These are phyloP conservation scores for Epichloe hybrida DNA, from an alignment of 2,329 filamentous ascomycete species.

Conservation along the genomic window DNA sequence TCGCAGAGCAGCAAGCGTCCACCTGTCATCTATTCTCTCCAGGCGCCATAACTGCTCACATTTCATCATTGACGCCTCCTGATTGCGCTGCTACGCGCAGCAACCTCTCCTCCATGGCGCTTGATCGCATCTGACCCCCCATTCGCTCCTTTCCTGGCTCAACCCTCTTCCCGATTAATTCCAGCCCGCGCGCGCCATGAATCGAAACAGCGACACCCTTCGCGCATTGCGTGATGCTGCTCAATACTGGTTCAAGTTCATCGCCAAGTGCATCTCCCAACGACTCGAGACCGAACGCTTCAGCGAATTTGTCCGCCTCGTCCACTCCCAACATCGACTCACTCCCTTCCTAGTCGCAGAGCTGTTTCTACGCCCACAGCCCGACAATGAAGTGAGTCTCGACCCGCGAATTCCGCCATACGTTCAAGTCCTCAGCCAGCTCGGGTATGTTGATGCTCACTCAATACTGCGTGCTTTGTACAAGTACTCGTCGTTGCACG, in stretches of 20 bases:
- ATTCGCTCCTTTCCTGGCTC: not conserved
- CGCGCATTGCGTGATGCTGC: constrained; percentile 16
- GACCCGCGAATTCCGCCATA: constrained; percentile 49
- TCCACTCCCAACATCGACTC: constrained; percentile 38
- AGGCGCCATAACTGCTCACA: not conserved
- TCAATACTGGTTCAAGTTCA: constrained; percentile 36
- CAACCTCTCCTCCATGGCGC: constrained; percentile 1
- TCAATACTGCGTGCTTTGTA: constrained; percentile 42
- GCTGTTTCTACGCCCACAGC: constrained; percentile 42
- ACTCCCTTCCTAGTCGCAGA: constrained; percentile 39
- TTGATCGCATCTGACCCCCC: not conserved
- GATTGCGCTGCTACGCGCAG: constrained; percentile 7
- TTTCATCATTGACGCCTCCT: not conserved
- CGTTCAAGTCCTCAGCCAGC: constrained; percentile 39
- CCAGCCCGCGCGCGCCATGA: constrained; percentile 11
- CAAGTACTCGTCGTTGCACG: constrained; percentile 41
- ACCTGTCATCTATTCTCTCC: not conserved
- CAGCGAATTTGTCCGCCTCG: constrained; percentile 33
- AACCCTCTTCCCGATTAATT: not conserved
- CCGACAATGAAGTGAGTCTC: constrained; percentile 33
- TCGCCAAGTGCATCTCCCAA: constrained; percentile 33
- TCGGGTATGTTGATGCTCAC: constrained; percentile 37
- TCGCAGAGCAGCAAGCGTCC: not conserved
- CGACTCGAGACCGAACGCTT: constrained; percentile 43
- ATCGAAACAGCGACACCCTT: constrained; percentile 10